phyloP scores from a whole-genome alignment of 176 grass and related monocot species.

The Triticum timopheevii region DNA sequence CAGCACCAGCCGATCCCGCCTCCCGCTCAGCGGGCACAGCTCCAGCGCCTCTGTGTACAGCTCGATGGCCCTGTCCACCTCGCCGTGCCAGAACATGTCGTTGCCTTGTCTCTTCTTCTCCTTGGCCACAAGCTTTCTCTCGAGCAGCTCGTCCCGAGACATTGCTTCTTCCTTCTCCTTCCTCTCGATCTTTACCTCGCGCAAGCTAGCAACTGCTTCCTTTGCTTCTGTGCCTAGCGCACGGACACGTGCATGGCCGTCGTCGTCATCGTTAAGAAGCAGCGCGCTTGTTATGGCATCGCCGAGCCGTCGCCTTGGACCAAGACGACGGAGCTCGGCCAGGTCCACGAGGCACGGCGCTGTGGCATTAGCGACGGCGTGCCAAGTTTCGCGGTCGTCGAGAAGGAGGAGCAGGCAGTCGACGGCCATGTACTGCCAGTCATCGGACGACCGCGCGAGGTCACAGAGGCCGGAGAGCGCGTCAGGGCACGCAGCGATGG shows the following conservation, averaged over 20 bases:
- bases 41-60: conserved; percentile 66
- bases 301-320: conserved; percentile 62
- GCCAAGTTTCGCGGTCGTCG: conserved; percentile 47
- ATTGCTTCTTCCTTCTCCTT: conserved; percentile 49
- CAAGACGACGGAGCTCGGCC: conserved; percentile 56
- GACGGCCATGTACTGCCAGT: conserved; percentile 99
- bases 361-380: conserved; percentile 38
- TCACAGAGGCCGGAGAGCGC: conserved; percentile 63
- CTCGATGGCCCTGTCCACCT: conserved; percentile 56
- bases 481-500: conserved; percentile 49
- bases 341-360: conserved; percentile 61
- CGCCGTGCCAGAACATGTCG: conserved; percentile 46
- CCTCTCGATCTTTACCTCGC: conserved; percentile 52
- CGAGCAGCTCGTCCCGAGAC: conserved; percentile 34
- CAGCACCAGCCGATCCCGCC: conserved; percentile 61
- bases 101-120: conserved; percentile 81
- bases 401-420: conserved; percentile 89
- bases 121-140: conserved; percentile 38
- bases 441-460: conserved; percentile 74
- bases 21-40: conserved; percentile 51
- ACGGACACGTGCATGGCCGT: background rate
- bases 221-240: conserved; percentile 33
- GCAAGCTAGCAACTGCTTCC: conserved; percentile 38
- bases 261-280: conserved; percentile 38
- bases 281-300: conserved; percentile 60